phyloP scores from a whole-genome alignment of 768 basidiomycete genomes.

The Nidularia sp. region DNA sequence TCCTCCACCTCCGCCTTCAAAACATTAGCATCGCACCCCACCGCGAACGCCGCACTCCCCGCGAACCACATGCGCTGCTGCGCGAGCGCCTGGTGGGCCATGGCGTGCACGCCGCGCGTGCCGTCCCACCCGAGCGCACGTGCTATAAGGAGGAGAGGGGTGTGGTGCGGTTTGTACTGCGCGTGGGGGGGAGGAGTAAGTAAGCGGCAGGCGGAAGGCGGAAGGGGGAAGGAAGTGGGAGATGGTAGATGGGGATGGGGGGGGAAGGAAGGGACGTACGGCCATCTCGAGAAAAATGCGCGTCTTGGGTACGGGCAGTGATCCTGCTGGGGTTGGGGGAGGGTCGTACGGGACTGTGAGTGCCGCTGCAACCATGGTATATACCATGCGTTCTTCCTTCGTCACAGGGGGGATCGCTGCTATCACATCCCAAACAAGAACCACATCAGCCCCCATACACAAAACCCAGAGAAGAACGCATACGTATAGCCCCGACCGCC shows the following conservation, averaged over 20 bases:
- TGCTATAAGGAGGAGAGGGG: constrained; percentile 26
- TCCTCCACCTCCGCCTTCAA: not conserved
- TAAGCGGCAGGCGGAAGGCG: no score
- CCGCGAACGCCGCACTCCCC: not conserved
- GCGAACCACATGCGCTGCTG: constrained; percentile 33
- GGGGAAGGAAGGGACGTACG: constrained; percentile 6
- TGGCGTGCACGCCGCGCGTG: constrained; percentile 18
- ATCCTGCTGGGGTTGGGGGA: constrained; percentile 8
- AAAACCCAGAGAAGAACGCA: constrained; percentile 2
- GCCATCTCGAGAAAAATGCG: constrained; percentile 32
- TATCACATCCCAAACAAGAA: not conserved
- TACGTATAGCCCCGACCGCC: constrained; percentile 31
- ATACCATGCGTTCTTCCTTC: constrained; percentile 23
- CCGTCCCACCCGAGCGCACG: constrained; percentile 27
- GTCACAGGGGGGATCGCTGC: constrained; percentile 22
- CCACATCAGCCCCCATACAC: not conserved
- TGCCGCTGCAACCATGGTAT: constrained; percentile 23
- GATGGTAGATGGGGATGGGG: not conserved
- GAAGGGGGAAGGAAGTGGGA: no score
- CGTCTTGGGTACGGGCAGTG: constrained; percentile 20
- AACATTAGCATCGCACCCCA: not conserved
- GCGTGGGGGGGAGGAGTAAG: not conserved
- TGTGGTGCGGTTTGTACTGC: constrained; percentile 24
- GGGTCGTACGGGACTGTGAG: constrained; percentile 22
- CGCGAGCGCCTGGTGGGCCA: constrained; percentile 32